These are phyloP conservation scores for Scleroderma citrinum DNA, from an alignment of 768 basidiomycete species.

Conservation along the genomic window DNA sequence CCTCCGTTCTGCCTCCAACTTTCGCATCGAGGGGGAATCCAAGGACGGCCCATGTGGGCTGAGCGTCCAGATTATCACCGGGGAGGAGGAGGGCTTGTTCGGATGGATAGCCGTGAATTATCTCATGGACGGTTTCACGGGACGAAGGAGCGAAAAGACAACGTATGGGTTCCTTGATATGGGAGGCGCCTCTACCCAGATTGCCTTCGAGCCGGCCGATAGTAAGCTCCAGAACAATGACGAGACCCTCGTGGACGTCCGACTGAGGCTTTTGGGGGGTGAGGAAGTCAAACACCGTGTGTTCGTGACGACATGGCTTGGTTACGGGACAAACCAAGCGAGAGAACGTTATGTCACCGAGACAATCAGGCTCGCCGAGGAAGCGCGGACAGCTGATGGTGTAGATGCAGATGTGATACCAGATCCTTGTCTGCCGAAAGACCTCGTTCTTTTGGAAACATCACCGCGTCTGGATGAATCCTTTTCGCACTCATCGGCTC, in stretches of 20 bases:
- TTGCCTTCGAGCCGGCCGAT: conserved; percentile 87
- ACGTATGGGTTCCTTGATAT: conserved; percentile 99
- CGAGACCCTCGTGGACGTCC: conserved; percentile 66
- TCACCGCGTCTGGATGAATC: conserved; percentile 40
- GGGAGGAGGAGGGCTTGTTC: conserved; percentile 96
- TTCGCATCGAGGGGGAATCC: conserved; percentile 66
- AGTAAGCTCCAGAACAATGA: conserved; percentile 46
- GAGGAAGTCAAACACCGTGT: conserved; percentile 86
- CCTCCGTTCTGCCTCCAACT: conserved; percentile 68
- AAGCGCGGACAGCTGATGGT: conserved; percentile 16
- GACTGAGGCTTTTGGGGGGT: conserved; percentile 75
- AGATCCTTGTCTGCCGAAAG: conserved; percentile 89
- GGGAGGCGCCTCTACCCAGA: conserved; percentile 98
- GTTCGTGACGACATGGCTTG: conserved; percentile 98
- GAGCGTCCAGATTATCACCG: conserved; percentile 90
- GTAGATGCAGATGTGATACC: conserved; percentile 38
- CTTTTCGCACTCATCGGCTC: conserved; percentile 41
- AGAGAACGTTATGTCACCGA: conserved; percentile 84
- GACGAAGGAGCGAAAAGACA: conserved; percentile 21
- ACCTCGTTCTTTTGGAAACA: conserved; percentile 55
- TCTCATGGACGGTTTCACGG: conserved; percentile 91
- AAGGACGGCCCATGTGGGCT: conserved; percentile 81
- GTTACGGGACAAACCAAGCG: conserved; percentile 97
- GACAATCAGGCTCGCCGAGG: conserved; percentile 53
- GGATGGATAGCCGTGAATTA: conserved; percentile 99